Evolutionary conservation across 2,329 filamentous ascomycete species (phyloP).

Genomic region (Penicillium sp.): DNA sequence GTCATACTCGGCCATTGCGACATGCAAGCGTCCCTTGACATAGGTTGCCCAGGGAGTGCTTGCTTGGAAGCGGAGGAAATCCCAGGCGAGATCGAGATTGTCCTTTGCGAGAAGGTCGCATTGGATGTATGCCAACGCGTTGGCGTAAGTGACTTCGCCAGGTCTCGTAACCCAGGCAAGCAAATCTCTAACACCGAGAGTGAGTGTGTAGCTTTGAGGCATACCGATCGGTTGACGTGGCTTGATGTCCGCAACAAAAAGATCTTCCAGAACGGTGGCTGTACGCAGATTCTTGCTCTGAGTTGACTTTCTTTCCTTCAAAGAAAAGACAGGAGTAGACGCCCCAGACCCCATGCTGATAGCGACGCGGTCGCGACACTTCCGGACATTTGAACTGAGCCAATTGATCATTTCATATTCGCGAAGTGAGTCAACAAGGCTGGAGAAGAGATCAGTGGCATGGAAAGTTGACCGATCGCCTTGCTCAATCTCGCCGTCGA

Average conservation of each 20-base stretch:
- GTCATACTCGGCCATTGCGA: slow-evolving; percentile 67
- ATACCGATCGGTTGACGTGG: slow-evolving; percentile 36
- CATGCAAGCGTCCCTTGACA: slow-evolving; percentile 71
- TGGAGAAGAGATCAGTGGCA: slow-evolving; percentile 52
- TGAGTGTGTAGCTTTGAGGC: slow-evolving; percentile 40
- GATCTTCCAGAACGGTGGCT: slow-evolving; percentile 39
- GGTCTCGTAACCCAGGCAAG: slow-evolving; percentile 45
- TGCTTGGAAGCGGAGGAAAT: slow-evolving; percentile 61
- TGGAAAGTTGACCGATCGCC: slow-evolving; percentile 66
- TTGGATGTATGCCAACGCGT: slow-evolving; percentile 61
- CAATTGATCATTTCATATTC: slow-evolving; percentile 66
- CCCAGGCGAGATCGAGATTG: slow-evolving; percentile 58
- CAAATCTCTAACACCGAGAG: slow-evolving; percentile 40
- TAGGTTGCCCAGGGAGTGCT: slow-evolving; percentile 61
- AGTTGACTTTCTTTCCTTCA: slow-evolving; percentile 17
- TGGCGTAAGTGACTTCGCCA: slow-evolving; percentile 51
- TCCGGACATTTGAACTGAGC: slow-evolving; percentile 47
- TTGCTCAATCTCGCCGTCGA: slow-evolving; percentile 74
- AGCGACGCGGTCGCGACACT: slow-evolving; percentile 23
- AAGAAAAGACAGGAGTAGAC: slow-evolving; percentile 19
- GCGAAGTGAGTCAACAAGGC: slow-evolving; percentile 62
- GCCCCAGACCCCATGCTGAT: slow-evolving; percentile 18
- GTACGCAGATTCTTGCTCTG: slow-evolving; percentile 21
- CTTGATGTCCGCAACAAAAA: slow-evolving; percentile 41
- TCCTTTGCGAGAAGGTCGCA: slow-evolving; percentile 63